Evolutionary conservation across 192 early-diverging fungal genomes (phyloP), one percentile per base, ranked within the genome.

Genomic region (Coemansia sp.): DNA sequence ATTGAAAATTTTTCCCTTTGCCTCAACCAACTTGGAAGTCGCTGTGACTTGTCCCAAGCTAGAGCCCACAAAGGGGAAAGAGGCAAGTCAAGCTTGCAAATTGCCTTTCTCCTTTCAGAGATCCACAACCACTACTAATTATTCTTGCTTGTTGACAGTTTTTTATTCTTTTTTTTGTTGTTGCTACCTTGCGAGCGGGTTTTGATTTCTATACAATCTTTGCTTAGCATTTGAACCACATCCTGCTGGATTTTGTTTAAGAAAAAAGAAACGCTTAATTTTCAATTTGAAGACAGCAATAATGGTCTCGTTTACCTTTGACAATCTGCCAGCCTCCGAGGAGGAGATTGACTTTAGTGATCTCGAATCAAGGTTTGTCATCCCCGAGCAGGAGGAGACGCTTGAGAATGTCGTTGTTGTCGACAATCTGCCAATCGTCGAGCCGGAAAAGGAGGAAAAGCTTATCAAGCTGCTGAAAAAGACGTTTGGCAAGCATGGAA

Each of bases 301-400:
- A 21, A 85, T 85, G 86, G 63, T 64, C 23, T 55, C 66, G 9
- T 85, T 90, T 52, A 90, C 87, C 65, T 64, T 81, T 10, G 75
- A 83, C 31, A 86, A 90, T 72, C 72, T 91, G 52, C 90, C 89
- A 15, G 86, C 85, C 46, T 63, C 74, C 18, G 90, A 91, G 82
- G 89, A 86, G 55, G 90, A 93, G 33, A 85, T 99, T 71, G 94
- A 99, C 80, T 99, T 92, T 74, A 84, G 84, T 56, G 97, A 99
- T 80, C 90, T 99, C 63, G 91, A 88, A 61, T 74, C 85, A 30
- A 68, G 77, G 46, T 86, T 95, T 61, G 85, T 86, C 7, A 64
- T 87, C 60, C 89, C 92, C n/a, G 84, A 86, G 68, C 87, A 88
- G n/a, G 88, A 89, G 64, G 86, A 90, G 72, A 87, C 87, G 40